Evolutionary conservation across 495 filamentous ascomycete genomes (phyloP).

Genomic region (Lasiosphaeriaceae sp.): DNA sequence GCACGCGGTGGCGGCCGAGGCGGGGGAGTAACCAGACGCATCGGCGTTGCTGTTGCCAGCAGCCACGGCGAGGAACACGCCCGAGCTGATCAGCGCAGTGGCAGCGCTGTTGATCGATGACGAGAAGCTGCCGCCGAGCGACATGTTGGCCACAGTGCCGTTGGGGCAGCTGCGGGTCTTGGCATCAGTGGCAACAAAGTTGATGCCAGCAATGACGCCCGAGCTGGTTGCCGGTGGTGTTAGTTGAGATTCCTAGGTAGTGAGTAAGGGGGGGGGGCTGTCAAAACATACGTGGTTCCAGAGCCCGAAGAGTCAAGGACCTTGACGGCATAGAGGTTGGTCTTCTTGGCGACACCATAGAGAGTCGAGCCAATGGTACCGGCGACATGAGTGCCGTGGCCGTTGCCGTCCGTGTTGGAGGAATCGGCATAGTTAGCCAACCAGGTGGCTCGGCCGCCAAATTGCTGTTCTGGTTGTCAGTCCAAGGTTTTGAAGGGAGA

Average conservation of each 20-base stretch:
- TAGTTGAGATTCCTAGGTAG: constrained; percentile 1
- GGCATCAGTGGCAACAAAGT: constrained; percentile 39
- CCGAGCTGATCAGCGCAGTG: constrained; percentile 41
- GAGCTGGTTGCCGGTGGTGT: constrained; percentile 17
- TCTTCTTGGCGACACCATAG: constrained; percentile 48
- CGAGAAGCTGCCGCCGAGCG: constrained; percentile 52
- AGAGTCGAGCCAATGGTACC: constrained; percentile 47
- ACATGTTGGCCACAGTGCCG: constrained; percentile 51
- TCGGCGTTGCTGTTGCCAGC: constrained; percentile 51
- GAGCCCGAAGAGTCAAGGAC: constrained; percentile 46
- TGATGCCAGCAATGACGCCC: constrained; percentile 47
- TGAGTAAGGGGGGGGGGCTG: constrained; percentile 25
- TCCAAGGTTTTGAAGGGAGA: too few species aligned
- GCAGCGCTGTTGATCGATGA: constrained; percentile 52
- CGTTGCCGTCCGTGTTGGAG: constrained; percentile 47
- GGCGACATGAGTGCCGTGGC: constrained; percentile 49
- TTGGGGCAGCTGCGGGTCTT: constrained; percentile 37
- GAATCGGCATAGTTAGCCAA: constrained; percentile 40
- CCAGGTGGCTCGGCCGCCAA: constrained; percentile 40
- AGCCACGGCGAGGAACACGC: constrained; percentile 54
- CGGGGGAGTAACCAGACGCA: constrained; percentile 50
- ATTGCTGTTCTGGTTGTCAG: constrained; percentile 36
- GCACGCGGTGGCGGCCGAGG: constrained; percentile 53
- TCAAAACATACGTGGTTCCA: constrained; percentile 37
- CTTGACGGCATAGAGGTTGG: constrained; percentile 46